Evolutionary conservation across 148 eudicot species (phyloP), one percentile per base, ranked within the genome.

Genomic region (Arbutus unedo): DNA sequence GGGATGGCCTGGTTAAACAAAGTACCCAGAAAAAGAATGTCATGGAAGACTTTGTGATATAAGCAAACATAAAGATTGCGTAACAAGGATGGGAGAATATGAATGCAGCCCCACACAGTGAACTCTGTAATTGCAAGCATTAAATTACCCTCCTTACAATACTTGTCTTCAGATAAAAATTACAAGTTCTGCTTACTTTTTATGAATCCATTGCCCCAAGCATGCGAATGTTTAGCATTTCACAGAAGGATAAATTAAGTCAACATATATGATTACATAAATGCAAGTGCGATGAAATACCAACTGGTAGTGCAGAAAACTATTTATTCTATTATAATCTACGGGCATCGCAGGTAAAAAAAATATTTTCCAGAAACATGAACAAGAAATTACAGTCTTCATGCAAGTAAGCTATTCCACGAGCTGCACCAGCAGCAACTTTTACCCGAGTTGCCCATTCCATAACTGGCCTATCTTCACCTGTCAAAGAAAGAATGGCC

Each of bases 341-440:
- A 25, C 9, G 4, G 21, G 76, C 49, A 38, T 73, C 56, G 59
- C 67, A 68, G 71, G 31, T 21, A 76, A 67, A 23, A 18, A 2
- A 57, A 67, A 83, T 21, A 77, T 79, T 64, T 21, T 25, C 53
- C 56, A 82, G 76, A 81, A 31, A 18, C 60, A 82, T 9, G 10
- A 53, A 16, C 56, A 79, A 68, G 86, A 51, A 82, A 79, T 87
- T 90, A 93, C 97, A 93, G 74, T 90, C 95, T 93, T 93, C 97
- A 67, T 93, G 97, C 77, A 93, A 91, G 89, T 93, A 93, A 78
- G 97, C 91, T 31, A 93, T 77, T 85, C 97, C 97, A 78, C 91
- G 92, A 82, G 95, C 97, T 82, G 97, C 91, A 87, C 97, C 97
- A 87, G 91, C 92, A 78, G 95, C 93, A 86, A 90, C 93, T 88